phyloP scores from a whole-genome alignment of 306 rosid species.

The Oxytropis ochrocephala region DNA sequence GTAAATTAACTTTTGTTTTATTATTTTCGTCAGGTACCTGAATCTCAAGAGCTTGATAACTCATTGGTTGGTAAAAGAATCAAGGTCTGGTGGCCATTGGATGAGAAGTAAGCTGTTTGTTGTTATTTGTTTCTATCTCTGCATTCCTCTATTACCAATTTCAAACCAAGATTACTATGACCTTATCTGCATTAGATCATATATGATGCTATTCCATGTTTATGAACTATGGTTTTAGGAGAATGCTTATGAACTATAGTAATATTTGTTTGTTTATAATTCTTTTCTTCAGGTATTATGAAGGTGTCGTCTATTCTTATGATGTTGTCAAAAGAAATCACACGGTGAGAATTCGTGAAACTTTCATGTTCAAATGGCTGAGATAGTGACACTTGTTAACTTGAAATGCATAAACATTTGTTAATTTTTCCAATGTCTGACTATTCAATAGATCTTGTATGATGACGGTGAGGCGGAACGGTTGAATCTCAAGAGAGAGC shows the following conservation, averaged over 20 bases:
- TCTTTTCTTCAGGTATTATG: constrained; percentile 59
- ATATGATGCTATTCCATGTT: not conserved
- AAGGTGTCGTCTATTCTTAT: constrained; percentile 51
- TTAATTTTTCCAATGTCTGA: too few relatives aligned
- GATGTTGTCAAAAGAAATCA: constrained; percentile 49
- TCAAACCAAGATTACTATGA: not conserved
- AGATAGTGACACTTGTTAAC: not conserved
- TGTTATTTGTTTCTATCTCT: not conserved
- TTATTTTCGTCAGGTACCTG: constrained; percentile 33
- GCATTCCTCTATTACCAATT: not conserved
- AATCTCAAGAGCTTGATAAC: constrained; percentile 15
- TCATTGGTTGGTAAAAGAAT: constrained; percentile 50
- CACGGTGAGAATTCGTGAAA: constrained; percentile 36
- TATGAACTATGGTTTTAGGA: too few relatives aligned
- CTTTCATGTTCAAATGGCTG: not conserved
- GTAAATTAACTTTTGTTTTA: not conserved
- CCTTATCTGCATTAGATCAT: not conserved
- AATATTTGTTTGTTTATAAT: not conserved
- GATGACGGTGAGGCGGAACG: constrained; percentile 56
- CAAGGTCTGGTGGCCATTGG: constrained; percentile 86
- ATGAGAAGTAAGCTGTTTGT: constrained; percentile 48
- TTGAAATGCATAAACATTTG: not conserved
- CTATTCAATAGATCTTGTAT: constrained; percentile 43
- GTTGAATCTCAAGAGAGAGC: constrained; percentile 51
- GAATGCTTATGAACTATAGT: constrained; percentile 6